Base-by-base conservation (phyloP, 2,329 filamentous ascomycete species). In the Hypoxylon sp. region DNA sequence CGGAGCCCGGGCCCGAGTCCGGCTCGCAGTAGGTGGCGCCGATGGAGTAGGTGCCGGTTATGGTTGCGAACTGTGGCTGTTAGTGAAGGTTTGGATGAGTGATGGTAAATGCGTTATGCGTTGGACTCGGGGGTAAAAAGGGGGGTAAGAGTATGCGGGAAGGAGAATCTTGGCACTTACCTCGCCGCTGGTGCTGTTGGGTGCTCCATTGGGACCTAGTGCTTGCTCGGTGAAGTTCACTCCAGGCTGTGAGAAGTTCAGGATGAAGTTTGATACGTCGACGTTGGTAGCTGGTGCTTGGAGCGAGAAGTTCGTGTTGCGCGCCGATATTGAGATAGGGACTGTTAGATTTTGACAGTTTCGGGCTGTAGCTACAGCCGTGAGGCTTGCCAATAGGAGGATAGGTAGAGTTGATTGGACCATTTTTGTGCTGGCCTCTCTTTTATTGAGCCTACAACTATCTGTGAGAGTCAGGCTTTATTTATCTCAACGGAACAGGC, bases 11-110 rank as follows among this genome's bases (percentile, higher is more conserved):
- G 9, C 81, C 84, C 5, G 72, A 73, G 65, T 85, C 82, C 0
- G 90, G 89, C 59, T 83, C 79, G 78, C 90, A 92, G 80, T 90
- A 90, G 9, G 87, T 88, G 0, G 87, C 85, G 3, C 83, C 86
- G 52, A 92, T 86, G 3, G 85, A 76, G 79, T 90, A 91, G 24
- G 79, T 81, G 33, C 87, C 87, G 1, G 47, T 31, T 17, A 68
- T 46, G 29, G 51, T 50, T 33, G 9, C 35, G 66, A 70, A 60
- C 63, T 66, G 11, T 31, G 29, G 29, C 9, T 31, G 29, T 31
- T 6, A 6, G 6, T 31, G 8, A 17, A 17, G 14, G 14, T 17
- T n/a, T 17, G 35, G 35, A n/a, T 37, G 19, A 14, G 4, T 37
- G 11, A 14, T n/a, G 1, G 35, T 17, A 5, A 17, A 19, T 17